Conservation (phyloP, 2,329 filamentous ascomycete species). For the Fusarium lateritium region DNA sequence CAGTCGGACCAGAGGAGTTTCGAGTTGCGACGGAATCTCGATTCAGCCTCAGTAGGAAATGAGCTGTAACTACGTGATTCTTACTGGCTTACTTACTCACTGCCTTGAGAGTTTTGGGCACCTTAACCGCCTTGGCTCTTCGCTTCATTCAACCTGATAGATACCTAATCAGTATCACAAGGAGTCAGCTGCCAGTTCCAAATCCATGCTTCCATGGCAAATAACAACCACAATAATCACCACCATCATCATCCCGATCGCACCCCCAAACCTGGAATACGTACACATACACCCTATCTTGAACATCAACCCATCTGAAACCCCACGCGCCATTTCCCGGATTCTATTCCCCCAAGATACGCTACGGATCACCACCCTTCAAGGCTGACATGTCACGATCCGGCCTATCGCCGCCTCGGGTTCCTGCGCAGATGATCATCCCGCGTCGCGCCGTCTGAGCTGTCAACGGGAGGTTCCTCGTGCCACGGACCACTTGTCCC, state of each 20-base stretch:
- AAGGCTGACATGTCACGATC: conserved; percentile 31
- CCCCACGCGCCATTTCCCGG: conserved; percentile 46
- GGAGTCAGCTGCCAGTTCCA: conserved; percentile 13
- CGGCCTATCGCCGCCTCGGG: conserved; percentile 48
- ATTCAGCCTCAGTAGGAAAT: conserved; percentile 19
- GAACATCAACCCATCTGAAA: conserved; percentile 3
- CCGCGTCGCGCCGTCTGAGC: conserved; percentile 45
- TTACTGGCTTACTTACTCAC: conserved; percentile 2
- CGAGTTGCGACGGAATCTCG: conserved; percentile 35
- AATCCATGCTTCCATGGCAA: conserved; percentile 15
- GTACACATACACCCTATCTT: conserved; percentile 14
- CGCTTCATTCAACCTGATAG: conserved; percentile 4
- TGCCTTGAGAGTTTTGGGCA: conserved; percentile 12
- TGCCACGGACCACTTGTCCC: conserved; percentile 40
- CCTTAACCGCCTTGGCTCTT: conserved; percentile 1
- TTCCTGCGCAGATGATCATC: conserved; percentile 53
- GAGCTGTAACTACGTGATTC: not conserved
- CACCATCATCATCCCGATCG: conserved; percentile 18
- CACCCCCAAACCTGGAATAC: conserved; percentile 19
- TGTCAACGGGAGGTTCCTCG: conserved; percentile 42
- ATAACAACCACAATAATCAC: conserved; percentile 14
- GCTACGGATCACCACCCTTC: conserved; percentile 15
- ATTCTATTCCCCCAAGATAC: conserved; percentile 6
- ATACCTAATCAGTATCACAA: not conserved
- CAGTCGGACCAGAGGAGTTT: conserved; percentile 21